Percentiles rank a stretch among this genome's conserved stretches.
These are phyloP conservation scores for Helianthus annuus DNA, from an alignment of 129 eudicot genomes.

Conservation along the genomic window HanXRQr2.0-SUNRISE NC_035444.2:81110065-81110564, in stretches of 20 bases:
- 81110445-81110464: not conserved
- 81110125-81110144: not conserved
- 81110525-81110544: too few relatives aligned
- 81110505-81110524: too few relatives aligned
- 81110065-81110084: conserved; percentile 12
- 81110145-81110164: not conserved
- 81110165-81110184: conserved; percentile 6
- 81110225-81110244: not conserved
- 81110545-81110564: too few relatives aligned
- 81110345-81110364: not conserved
- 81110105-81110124: not conserved
- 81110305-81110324: conserved; percentile 9
- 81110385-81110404: not conserved
- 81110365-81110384: too few relatives aligned
- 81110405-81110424: not conserved
- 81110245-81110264: not conserved
- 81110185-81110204: not conserved
- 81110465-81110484: too few relatives aligned
- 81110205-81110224: not conserved
- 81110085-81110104: not conserved
- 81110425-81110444: not conserved
- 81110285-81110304: not conserved
- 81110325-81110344: not conserved
- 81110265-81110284: not conserved
- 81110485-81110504: too few relatives aligned